phyloP scores from a whole-genome alignment of 176 grass and related monocot species.

The Carex myosuroides region DNA sequence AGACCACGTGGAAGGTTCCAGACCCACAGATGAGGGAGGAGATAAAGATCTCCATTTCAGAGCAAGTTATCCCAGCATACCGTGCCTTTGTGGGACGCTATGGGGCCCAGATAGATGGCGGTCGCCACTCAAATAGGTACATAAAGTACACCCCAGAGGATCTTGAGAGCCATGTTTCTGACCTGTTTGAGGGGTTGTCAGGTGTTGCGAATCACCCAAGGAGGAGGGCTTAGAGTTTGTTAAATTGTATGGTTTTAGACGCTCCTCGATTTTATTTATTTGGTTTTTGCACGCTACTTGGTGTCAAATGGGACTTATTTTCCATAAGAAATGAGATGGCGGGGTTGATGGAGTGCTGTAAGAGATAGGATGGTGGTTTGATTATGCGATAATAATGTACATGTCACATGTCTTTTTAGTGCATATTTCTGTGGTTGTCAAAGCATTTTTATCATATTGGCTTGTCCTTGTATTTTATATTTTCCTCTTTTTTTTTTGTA shows the following conservation, averaged over 20 bases:
- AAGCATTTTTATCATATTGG: not conserved
- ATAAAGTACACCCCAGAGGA: slow-evolving; percentile 86
- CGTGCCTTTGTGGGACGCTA: slow-evolving; percentile 87
- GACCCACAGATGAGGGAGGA: slow-evolving; percentile 86
- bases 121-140: slow-evolving; percentile 59
- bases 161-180: slow-evolving; percentile 69
- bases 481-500: not conserved
- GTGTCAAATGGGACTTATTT: not conserved
- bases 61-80: slow-evolving; percentile 91
- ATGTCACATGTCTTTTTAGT: not conserved
- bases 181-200: slow-evolving; percentile 76
- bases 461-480: slow-evolving; percentile 1
- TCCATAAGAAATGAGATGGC: not conserved
- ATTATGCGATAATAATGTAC: not conserved
- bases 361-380: not conserved
- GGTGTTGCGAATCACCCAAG: slow-evolving; percentile 52
- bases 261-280: not conserved
- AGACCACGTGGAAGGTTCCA: slow-evolving; percentile 84
- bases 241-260: not conserved
- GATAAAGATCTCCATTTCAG: slow-evolving; percentile 92
- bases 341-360: not conserved
- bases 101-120: slow-evolving; percentile 59
- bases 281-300: not conserved
- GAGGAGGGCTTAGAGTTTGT: slow-evolving; percentile 41
- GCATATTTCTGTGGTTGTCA: not conserved